Evolutionary conservation across 1,284 basidiomycete species (phyloP).

Genomic region (Cutaneotrichosporon spelunceum): DNA sequence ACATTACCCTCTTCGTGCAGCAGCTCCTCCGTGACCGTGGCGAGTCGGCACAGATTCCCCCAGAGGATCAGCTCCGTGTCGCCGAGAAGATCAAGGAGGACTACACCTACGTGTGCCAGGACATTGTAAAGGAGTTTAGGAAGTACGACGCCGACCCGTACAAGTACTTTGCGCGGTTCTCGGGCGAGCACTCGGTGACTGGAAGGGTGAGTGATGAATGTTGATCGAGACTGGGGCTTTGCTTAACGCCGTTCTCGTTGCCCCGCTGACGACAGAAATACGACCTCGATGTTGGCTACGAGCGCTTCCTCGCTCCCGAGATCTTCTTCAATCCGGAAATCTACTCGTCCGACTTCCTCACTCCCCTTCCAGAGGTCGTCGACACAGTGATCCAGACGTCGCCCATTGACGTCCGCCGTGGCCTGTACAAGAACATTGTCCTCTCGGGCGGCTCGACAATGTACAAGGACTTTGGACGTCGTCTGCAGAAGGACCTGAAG

Average conservation of each 20-base stretch:
- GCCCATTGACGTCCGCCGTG: conserved; percentile 91
- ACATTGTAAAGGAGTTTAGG: conserved; percentile 97
- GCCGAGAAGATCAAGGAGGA: conserved; percentile 97
- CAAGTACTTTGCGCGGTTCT: conserved; percentile 92
- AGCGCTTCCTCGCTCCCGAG: conserved; percentile 97
- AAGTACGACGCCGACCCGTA: conserved; percentile 96
- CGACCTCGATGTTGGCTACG: conserved; percentile 90
- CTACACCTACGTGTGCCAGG: conserved; percentile 98
- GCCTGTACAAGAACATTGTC: conserved; percentile 96
- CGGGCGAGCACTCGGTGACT: conserved; percentile 90
- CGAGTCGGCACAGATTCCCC: conserved; percentile 82
- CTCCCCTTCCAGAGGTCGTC: conserved; percentile 93
- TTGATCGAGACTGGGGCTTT: not conserved
- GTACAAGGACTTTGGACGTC: conserved; percentile 96
- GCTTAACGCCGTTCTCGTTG: no score
- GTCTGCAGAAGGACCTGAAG: conserved; percentile 92
- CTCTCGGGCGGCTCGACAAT: conserved; percentile 93
- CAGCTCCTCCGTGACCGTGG: conserved; percentile 94
- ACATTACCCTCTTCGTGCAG: conserved; percentile 96
- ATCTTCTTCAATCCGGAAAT: conserved; percentile 99
- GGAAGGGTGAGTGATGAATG: conserved; percentile 64
- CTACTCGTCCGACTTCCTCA: conserved; percentile 95
- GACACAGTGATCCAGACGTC: conserved; percentile 94
- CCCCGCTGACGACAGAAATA: conserved; percentile 63
- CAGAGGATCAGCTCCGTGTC: conserved; percentile 92